A percentile compares a stretch with the other conserved stretches of the same genome.
phyloP scores from a whole-genome alignment of 345 rosid species.

The Rhodamnia rubescens region DNA sequence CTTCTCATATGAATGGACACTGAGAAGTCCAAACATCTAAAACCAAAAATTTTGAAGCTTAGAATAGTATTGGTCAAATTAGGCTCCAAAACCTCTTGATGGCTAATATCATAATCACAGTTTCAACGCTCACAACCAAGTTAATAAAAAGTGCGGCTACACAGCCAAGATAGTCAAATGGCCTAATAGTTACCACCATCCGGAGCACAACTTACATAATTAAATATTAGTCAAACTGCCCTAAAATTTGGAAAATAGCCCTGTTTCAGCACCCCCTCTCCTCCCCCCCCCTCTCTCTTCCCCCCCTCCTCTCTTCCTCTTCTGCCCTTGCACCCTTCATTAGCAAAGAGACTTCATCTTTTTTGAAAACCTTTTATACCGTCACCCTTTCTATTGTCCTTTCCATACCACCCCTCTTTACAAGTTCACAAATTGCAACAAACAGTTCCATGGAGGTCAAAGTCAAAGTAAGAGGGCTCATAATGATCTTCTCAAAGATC shows the following conservation, averaged over 20 bases:
- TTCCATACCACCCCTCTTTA: not conserved
- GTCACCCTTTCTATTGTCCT: not conserved
- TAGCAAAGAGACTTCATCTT: not conserved
- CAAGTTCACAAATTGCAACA: not conserved
- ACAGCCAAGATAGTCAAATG: not conserved
- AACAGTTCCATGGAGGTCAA: not conserved
- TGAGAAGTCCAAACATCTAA: not conserved
- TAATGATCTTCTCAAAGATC: not conserved
- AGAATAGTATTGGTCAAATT: not conserved
- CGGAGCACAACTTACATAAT: not conserved
- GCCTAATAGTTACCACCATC: not conserved
- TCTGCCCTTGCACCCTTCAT: not conserved
- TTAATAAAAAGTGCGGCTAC: not conserved
- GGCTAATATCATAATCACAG: not conserved
- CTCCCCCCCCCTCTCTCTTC: too few species aligned
- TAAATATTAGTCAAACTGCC: not conserved
- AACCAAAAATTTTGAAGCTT: not conserved
- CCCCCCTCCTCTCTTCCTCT: not conserved
- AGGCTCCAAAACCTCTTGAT: not conserved
- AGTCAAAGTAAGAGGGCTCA: not conserved
- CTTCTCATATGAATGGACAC: not conserved
- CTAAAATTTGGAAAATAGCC: not conserved
- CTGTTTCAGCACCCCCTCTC: not conserved
- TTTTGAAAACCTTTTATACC: not conserved
- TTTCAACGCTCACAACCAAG: not conserved